These are phyloP conservation scores for Penicillium sp. DNA, from an alignment of 2,329 filamentous ascomycete genomes.

Conservation along the genomic window DNA sequence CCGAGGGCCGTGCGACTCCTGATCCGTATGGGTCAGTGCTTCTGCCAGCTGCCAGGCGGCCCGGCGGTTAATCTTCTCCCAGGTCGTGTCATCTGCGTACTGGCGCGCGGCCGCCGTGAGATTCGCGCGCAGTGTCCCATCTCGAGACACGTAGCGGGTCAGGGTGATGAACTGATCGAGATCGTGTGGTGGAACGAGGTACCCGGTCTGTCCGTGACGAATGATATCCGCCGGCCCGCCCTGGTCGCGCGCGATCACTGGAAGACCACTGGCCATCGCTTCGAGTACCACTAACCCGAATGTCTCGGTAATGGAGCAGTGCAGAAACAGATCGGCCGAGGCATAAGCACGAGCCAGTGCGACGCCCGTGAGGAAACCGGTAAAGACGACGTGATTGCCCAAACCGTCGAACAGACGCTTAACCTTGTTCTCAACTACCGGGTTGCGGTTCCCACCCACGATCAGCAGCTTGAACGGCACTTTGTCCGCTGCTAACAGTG, in stretches of 20 bases:
- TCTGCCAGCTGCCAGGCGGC: constrained; percentile 61
- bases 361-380: constrained; percentile 59
- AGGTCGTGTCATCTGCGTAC: constrained; percentile 61
- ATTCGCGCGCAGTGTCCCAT: constrained; percentile 42
- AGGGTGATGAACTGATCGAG: constrained; percentile 55
- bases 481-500: constrained; percentile 52
- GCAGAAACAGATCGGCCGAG: constrained; percentile 64
- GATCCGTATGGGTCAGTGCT: constrained; percentile 34
- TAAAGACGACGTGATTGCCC: constrained; percentile 58
- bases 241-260: constrained; percentile 64
- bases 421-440: constrained; percentile 58
- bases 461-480: constrained; percentile 62
- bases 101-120: constrained; percentile 50
- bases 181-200: constrained; percentile 57
- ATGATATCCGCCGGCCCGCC: constrained; percentile 67
- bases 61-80: constrained; percentile 67
- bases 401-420: constrained; percentile 56
- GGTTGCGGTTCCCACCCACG: constrained; percentile 64
- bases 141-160: constrained; percentile 48
- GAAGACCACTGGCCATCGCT: constrained; percentile 66
- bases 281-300: constrained; percentile 68
- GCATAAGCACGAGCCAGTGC: constrained; percentile 63
- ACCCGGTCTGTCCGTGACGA: constrained; percentile 56
- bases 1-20: constrained; percentile 13
- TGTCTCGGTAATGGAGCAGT: constrained; percentile 67